These are phyloP conservation scores for Ascodesmis nigricans DNA, from an alignment of 495 filamentous ascomycete genomes.

Conservation along the genomic window DNA sequence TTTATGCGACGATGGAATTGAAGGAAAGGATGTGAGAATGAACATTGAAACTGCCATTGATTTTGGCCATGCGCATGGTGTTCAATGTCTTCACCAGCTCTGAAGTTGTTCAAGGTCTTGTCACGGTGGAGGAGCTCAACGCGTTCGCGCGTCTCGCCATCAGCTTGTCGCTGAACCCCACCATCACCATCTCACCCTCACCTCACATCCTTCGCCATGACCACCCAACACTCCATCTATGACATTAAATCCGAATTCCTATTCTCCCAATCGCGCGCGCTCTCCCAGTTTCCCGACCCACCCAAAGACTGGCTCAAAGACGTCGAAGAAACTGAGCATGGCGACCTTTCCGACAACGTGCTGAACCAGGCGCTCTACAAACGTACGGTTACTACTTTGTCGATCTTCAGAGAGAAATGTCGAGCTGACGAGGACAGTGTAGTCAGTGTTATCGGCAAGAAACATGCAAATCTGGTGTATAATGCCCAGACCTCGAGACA, in stretches of 20 bases:
- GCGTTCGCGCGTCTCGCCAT: background rate
- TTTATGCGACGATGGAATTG: no score
- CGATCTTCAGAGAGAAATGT: background rate
- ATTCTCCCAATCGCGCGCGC: slow-evolving; percentile 36
- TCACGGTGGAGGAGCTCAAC: no score
- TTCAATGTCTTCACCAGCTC: no score
- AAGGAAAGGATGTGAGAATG: no score
- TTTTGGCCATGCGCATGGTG: no score
- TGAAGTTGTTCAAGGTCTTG: no score
- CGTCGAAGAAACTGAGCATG: slow-evolving; percentile 24
- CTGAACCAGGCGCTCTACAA: slow-evolving; percentile 36
- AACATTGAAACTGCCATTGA: no score
- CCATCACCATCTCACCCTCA: slow-evolving; percentile 4
- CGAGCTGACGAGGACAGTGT: slow-evolving; percentile 9
- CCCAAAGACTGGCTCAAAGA: slow-evolving; percentile 35
- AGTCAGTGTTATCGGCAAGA: slow-evolving; percentile 44
- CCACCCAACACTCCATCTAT: slow-evolving; percentile 31
- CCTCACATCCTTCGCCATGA: no score
- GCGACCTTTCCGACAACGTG: slow-evolving; percentile 30
- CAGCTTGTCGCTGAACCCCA: no score
- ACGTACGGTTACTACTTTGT: slow-evolving; percentile 19
- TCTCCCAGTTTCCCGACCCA: slow-evolving; percentile 34
- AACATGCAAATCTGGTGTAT: slow-evolving; percentile 52
- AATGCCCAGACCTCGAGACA: slow-evolving; percentile 52
- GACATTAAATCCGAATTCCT: slow-evolving; percentile 44